A percentile compares a stretch with the other conserved stretches of the same genome.
Evolutionary conservation across 305 asterid genomes (phyloP).

Genomic region (Vinca major): DNA sequence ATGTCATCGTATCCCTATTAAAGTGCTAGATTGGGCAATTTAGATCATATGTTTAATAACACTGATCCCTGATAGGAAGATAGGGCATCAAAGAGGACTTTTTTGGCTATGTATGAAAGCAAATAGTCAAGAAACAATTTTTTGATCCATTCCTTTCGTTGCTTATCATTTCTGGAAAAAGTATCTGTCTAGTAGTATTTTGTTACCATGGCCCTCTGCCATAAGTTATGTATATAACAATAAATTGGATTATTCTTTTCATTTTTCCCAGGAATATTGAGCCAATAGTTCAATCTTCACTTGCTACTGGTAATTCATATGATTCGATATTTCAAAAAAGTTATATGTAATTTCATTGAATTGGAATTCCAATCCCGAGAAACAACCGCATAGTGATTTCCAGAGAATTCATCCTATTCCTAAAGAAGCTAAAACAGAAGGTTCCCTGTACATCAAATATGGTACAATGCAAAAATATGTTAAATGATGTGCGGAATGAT

Average conservation of each 20-base stretch:
- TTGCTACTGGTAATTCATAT: too few relatives aligned
- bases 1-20: too few relatives aligned
- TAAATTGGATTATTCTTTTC: background rate
- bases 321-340: too few relatives aligned
- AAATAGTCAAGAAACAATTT: slow-evolving; percentile 1
- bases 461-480: slow-evolving; percentile 3
- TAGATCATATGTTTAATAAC: too few relatives aligned
- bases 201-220: slow-evolving; percentile 9
- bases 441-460: slow-evolving; percentile 8
- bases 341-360: too few relatives aligned
- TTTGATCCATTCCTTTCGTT: slow-evolving; percentile 14
- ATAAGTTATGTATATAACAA: background rate
- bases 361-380: too few relatives aligned
- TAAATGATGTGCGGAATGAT: background rate
- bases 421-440: background rate
- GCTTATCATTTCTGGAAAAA: background rate
- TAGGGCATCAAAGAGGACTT: background rate
- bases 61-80: too few relatives aligned
- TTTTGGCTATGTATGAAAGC: background rate
- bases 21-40: too few relatives aligned
- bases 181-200: background rate
- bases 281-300: too few relatives aligned
- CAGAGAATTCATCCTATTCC: too few relatives aligned
- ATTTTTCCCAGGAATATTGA: too few relatives aligned
- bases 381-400: too few relatives aligned